A percentile compares a stretch with the other conserved stretches of the same genome.
These are phyloP conservation scores for Acorus calamus DNA, from an alignment of 106 monocot genomes.

Conservation along the genomic window DNA sequence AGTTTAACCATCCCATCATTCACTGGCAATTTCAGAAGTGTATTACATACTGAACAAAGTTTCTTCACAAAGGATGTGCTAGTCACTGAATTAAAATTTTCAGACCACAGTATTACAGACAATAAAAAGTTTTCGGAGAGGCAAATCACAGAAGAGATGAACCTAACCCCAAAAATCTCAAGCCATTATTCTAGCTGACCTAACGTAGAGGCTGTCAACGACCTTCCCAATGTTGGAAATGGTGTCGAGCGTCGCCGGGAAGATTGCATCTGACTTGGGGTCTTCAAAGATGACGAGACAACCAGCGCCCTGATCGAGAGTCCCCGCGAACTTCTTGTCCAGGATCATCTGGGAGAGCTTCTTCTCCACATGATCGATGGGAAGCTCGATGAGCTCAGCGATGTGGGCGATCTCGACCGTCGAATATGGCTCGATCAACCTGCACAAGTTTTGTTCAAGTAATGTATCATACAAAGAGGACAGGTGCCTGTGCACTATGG, in stretches of 20 bases:
- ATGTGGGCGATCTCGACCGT: conserved; percentile 76
- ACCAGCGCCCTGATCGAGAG: conserved; percentile 79
- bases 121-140: no score
- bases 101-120: no score
- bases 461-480: conserved; percentile 88
- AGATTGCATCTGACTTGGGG: conserved; percentile 58
- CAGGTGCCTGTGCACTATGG: conserved; percentile 87
- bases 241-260: conserved; percentile 71
- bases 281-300: conserved; percentile 86
- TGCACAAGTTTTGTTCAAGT: conserved; percentile 88
- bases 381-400: conserved; percentile 75
- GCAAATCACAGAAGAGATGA: no score
- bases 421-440: conserved; percentile 82
- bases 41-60: no score
- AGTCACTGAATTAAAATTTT: no score
- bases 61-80: no score
- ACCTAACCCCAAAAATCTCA: conserved; percentile 1
- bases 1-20: no score
- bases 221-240: conserved; percentile 85
- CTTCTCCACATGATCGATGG: conserved; percentile 70
- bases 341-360: conserved; percentile 93
- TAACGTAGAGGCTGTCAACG: conserved; percentile 82
- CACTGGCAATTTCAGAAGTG: no score
- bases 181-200: conserved; percentile 78
- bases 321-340: conserved; percentile 95